Evolutionary conservation across 257 asterid species (phyloP), one percentile per base, ranked within the genome.

Genomic region (Nicotiana otophora): DNA sequence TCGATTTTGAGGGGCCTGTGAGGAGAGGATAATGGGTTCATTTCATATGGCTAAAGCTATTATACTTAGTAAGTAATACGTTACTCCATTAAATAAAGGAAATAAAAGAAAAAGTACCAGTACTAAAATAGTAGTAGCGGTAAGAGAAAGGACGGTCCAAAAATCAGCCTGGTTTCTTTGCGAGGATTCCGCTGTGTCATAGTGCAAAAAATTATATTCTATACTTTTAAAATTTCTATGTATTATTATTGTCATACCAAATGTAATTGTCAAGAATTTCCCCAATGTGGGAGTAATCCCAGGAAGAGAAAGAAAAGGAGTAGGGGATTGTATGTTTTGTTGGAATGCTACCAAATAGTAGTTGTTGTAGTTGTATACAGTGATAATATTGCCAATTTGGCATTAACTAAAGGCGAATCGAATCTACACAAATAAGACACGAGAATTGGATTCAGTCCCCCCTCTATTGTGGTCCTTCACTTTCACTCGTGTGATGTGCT

Each of bases 101-200:
- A 60, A 23, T n/a, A 17, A 11, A 42, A 62, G 30, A 39, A 39
- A 36, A 28, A 63, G 10, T 62, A 0, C 5, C 10, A 7, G 65
- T 7, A n/a, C 30, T 60, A 60, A 62, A 62, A 14, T 10, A 10
- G 17, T 7, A 16, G 16, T 14, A 64, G 10, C 30, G 55, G 6
- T 16, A 60, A 53, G 14, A 74, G 57, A 88, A 88, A 85, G 90
- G 82, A 86, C 84, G 92, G 92, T 39, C 75, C 75, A 79, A 79
- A 79, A 79, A 87, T 88, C 84, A 84, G 89, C 90, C 92, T 68
- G 88, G 85, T 90, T 90, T 92, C 84, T 76, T 88, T 92, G 96
- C 96, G 96, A 87, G 87, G 93, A 92, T 91, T 94, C 92, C 96
- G 98, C 88, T 84, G 79, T 80, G 72, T 83, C 57, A 36, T 83